Conservation (phyloP, 768 basidiomycete species). For the Mycena galericulata region DNA sequence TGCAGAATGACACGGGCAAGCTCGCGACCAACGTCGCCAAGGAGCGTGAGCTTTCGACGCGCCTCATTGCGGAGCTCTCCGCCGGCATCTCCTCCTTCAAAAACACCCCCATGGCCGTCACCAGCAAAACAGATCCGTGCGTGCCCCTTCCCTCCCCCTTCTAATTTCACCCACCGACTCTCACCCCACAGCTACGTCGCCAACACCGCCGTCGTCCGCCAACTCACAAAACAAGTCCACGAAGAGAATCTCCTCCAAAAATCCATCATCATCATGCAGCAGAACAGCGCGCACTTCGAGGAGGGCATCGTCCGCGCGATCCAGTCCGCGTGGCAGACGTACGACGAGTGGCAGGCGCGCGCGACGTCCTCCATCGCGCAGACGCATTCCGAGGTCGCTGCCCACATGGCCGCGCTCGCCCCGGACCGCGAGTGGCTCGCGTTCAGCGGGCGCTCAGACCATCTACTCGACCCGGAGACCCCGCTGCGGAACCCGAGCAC, state of each 20-base stretch:
- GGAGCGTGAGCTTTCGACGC: conserved; percentile 90
- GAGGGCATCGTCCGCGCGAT: conserved; percentile 95
- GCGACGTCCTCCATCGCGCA: conserved; percentile 80
- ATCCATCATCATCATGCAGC: conserved; percentile 97
- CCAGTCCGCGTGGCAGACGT: conserved; percentile 97
- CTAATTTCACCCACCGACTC: background rate
- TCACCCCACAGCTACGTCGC: conserved; percentile 64
- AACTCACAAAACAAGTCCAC: conserved; percentile 92
- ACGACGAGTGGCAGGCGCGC: conserved; percentile 93
- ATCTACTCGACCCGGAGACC: conserved; percentile 96
- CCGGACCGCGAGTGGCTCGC: conserved; percentile 96
- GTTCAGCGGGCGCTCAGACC: conserved; percentile 93
- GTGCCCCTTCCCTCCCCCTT: conserved; percentile 56
- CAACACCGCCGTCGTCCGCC: conserved; percentile 79
- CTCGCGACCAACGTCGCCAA: conserved; percentile 92
- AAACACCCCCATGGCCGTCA: conserved; percentile 92
- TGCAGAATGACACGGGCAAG: conserved; percentile 94
- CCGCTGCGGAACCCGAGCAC: conserved; percentile 83
- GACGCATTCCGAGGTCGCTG: conserved; percentile 77
- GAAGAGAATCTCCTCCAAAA: conserved; percentile 99
- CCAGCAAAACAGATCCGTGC: conserved; percentile 85
- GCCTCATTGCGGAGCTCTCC: conserved; percentile 87
- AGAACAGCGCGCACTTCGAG: conserved; percentile 96
- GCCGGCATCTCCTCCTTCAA: conserved; percentile 91
- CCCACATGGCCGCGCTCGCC: conserved; percentile 80